Evolutionary conservation across 208 protist genomes (phyloP).

Genomic region (Cochliopodium minus): DNA sequence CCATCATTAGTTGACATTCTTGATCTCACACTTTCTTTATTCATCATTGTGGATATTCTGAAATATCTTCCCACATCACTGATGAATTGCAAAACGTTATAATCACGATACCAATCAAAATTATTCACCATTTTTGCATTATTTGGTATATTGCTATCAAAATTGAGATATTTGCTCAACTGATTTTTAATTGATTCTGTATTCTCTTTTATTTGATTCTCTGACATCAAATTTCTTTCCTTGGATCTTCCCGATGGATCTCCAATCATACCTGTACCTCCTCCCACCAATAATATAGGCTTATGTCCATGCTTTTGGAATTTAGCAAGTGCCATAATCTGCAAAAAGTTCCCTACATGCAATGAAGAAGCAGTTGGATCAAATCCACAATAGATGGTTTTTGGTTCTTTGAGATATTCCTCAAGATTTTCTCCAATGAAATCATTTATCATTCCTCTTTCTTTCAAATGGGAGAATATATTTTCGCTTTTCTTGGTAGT

Average conservation of each 20-base stretch:
- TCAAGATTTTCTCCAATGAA: too few relatives aligned
- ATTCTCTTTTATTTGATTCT: slow-evolving; percentile 19
- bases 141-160: neutral
- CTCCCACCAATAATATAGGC: slow-evolving; percentile 28
- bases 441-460: too few relatives aligned
- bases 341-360: slow-evolving; percentile 34
- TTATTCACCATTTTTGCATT: slow-evolving; percentile 29
- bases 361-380: slow-evolving; percentile 34
- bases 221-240: slow-evolving; percentile 15
- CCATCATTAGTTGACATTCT: slow-evolving; percentile 12
- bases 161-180: neutral
- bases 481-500: too few relatives aligned
- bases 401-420: slow-evolving; percentile 3
- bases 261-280: slow-evolving; percentile 33
- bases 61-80: slow-evolving; percentile 25
- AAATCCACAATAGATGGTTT: slow-evolving; percentile 32
- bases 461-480: too few relatives aligned
- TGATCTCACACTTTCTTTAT: slow-evolving; percentile 9
- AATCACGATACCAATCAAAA: slow-evolving; percentile 26
- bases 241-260: slow-evolving; percentile 29
- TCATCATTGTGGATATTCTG: slow-evolving; percentile 21
- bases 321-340: slow-evolving; percentile 23
- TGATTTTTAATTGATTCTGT: slow-evolving; percentile 16
- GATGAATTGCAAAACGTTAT: slow-evolving; percentile 20
- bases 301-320: slow-evolving; percentile 20